Conservation (phyloP, 306 rosid genomes). For the Astragalus membranaceus region DNA sequence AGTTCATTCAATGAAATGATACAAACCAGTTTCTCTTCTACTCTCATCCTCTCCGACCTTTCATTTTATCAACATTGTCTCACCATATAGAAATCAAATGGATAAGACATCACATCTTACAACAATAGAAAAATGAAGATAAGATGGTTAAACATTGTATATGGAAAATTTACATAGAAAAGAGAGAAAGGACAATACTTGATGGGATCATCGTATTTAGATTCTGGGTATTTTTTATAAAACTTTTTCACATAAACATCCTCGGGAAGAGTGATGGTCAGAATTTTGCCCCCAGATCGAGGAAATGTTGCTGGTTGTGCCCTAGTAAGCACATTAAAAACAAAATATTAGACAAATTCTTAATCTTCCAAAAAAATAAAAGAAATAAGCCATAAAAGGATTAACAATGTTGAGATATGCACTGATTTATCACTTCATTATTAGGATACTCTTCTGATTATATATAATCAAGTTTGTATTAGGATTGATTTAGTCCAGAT, state of each 20-base stretch:
- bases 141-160: background rate
- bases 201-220: conserved; percentile 61
- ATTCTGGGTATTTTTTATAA: conserved; percentile 68
- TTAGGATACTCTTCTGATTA: too few species aligned
- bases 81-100: background rate
- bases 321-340: conserved; percentile 34
- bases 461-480: too few species aligned
- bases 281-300: conserved; percentile 49
- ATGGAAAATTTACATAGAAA: background rate
- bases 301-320: conserved; percentile 85
- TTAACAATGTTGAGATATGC: background rate
- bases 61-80: too few species aligned
- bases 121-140: background rate
- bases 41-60: too few species aligned
- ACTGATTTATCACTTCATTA: too few species aligned
- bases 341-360: background rate
- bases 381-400: background rate
- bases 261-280: conserved; percentile 73
- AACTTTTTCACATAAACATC: conserved; percentile 70
- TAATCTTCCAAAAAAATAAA: background rate
- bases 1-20: too few species aligned
- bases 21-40: too few species aligned
- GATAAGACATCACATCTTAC: background rate
- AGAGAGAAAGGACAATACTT: conserved; percentile 40
- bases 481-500: too few species aligned